phyloP scores from a whole-genome alignment of 768 basidiomycete species.

The Trichaptum fuscoviolaceum region DNA sequence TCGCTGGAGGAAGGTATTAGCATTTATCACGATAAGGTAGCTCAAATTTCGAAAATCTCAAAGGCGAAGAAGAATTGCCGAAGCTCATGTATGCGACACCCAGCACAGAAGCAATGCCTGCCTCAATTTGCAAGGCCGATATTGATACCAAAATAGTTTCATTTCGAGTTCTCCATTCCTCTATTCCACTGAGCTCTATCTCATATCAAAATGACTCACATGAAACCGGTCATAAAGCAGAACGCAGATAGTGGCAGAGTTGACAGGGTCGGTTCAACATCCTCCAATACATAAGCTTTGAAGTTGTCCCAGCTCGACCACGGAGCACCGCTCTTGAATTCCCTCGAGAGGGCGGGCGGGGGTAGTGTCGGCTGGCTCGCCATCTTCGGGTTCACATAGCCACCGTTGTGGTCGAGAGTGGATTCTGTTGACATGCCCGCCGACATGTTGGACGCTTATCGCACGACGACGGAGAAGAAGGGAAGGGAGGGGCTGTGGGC shows the following conservation, averaged over 20 bases:
- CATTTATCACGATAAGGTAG: neutral
- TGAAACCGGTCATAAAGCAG: conserved; percentile 16
- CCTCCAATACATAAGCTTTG: conserved; percentile 5
- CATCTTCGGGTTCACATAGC: neutral
- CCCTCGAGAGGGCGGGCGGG: neutral
- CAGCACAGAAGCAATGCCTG: neutral
- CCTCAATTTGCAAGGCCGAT: neutral
- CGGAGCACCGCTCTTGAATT: neutral
- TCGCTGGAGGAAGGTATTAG: neutral
- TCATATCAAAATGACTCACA: conserved; percentile 5
- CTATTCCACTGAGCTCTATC: neutral
- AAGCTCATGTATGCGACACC: neutral
- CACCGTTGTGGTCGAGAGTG: neutral
- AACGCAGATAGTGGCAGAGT: conserved; percentile 10
- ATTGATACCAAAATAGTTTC: neutral
- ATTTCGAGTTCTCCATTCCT: neutral
- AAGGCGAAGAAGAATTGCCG: neutral
- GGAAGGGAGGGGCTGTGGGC: neutral
- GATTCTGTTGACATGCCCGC: neutral
- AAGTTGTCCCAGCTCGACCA: neutral
- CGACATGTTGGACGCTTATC: neutral
- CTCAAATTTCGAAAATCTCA: neutral
- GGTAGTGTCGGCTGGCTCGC: neutral
- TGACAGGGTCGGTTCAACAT: conserved; percentile 11
- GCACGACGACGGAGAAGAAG: too few species aligned